Evolutionary conservation across 495 filamentous ascomycete species (phyloP).

Genomic region (Apiosordaria backusii): DNA sequence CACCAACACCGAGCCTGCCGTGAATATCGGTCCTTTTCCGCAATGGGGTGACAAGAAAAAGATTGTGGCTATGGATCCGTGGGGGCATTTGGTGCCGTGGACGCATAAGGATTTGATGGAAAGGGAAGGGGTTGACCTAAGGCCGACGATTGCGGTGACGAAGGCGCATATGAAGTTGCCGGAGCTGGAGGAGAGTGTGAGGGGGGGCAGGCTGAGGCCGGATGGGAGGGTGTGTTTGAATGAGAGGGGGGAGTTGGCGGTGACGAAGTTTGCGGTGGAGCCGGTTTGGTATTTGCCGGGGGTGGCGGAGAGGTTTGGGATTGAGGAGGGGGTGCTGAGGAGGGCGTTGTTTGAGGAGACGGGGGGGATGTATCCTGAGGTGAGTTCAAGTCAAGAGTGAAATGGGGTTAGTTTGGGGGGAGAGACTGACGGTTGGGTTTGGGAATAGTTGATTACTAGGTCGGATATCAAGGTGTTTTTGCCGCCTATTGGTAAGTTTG

Average conservation of each 20-base stretch:
- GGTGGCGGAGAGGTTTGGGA: constrained; percentile 91
- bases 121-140: constrained; percentile 75
- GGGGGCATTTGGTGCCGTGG: constrained; percentile 85
- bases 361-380: constrained; percentile 84
- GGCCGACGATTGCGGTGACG: constrained; percentile 91
- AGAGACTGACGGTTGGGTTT: neutral
- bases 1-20: constrained; percentile 90
- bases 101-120: constrained; percentile 65
- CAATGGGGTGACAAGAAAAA: constrained; percentile 90
- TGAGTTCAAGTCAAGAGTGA: constrained; percentile 20
- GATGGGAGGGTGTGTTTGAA: constrained; percentile 93
- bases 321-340: constrained; percentile 84
- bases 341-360: constrained; percentile 91
- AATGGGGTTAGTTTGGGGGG: neutral
- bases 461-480: constrained; percentile 93
- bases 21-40: constrained; percentile 79
- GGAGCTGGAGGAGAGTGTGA: constrained; percentile 86
- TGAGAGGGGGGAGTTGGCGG: constrained; percentile 75
- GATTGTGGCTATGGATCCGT: constrained; percentile 97
- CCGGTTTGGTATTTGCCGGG: constrained; percentile 95
- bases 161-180: constrained; percentile 96
- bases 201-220: constrained; percentile 70
- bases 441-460: constrained; percentile 70
- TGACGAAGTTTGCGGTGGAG: constrained; percentile 96
- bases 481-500: constrained; percentile 69